phyloP scores from a whole-genome alignment of 345 rosid species.

The Balakata baccata region DNA sequence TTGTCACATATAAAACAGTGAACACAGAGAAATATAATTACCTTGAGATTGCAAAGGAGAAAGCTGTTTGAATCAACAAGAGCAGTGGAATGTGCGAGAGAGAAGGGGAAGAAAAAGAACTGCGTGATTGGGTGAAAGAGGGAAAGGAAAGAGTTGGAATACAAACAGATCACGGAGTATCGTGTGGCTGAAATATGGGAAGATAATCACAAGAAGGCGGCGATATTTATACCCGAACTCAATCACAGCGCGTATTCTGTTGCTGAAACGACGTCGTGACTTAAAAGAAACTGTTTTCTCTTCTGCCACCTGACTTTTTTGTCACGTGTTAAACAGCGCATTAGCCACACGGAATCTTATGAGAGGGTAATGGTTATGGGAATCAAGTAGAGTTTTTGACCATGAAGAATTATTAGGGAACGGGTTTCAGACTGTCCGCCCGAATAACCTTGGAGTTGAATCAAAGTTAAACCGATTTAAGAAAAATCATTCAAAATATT shows the following conservation, averaged over 20 bases:
- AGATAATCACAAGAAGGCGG: background rate
- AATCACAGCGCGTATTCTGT: conserved; percentile 3
- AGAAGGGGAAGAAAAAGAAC: background rate
- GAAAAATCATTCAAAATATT: too few relatives aligned
- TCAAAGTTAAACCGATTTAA: too few relatives aligned
- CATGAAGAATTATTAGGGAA: too few relatives aligned
- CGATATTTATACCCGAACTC: background rate
- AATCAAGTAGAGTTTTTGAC: too few relatives aligned
- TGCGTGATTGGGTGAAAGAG: background rate
- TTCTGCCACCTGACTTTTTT: background rate
- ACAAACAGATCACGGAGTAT: background rate
- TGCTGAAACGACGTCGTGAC: background rate
- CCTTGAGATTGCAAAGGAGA: background rate
- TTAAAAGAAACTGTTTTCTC: background rate
- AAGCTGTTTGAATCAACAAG: too few relatives aligned
- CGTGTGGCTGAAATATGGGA: background rate
- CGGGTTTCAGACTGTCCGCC: too few relatives aligned
- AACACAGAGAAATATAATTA: background rate
- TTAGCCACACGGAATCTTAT: too few relatives aligned
- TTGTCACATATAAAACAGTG: background rate
- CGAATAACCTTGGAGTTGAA: too few relatives aligned
- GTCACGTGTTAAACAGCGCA: background rate
- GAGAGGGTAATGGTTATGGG: too few relatives aligned
- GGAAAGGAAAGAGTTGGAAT: background rate
- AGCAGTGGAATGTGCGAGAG: background rate